Evolutionary conservation across 2,329 filamentous ascomycete species (phyloP).

Genomic region (Ceratocystis destructans): DNA sequence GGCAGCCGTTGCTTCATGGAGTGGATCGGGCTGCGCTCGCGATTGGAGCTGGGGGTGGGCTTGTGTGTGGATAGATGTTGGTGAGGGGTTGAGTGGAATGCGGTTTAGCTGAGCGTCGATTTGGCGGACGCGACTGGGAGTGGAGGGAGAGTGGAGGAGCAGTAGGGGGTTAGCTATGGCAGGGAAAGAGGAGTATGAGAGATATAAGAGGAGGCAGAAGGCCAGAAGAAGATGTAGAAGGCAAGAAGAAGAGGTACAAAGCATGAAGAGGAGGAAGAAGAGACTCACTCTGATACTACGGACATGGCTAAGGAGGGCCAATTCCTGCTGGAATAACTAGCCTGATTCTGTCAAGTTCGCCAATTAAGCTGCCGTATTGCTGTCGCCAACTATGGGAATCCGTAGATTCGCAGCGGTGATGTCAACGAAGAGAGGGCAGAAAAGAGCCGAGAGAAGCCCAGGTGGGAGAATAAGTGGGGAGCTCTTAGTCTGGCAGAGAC

Average conservation of each 20-base stretch:
- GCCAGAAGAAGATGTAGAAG: background rate
- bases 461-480: no score
- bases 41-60: slow-evolving; percentile 22
- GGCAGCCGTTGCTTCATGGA: slow-evolving; percentile 27
- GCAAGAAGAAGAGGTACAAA: background rate
- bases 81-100: slow-evolving; percentile 32
- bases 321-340: no score
- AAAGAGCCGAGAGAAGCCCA: no score
- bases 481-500: no score
- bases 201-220: background rate
- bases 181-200: no score
- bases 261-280: background rate
- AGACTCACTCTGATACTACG: slow-evolving; percentile 35
- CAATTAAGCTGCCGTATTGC: no score
- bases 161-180: slow-evolving; percentile 5
- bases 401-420: no score
- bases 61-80: background rate
- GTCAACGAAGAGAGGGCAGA: no score
- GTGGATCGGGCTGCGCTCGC: background rate
- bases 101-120: slow-evolving; percentile 53
- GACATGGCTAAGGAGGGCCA: slow-evolving; percentile 28
- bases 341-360: no score
- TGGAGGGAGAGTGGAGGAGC: slow-evolving; percentile 12
- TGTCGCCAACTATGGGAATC: no score
- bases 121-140: slow-evolving; percentile 43